Evolutionary conservation across 1,284 basidiomycete species (phyloP).

Genomic region (Sphagnurus paluster): DNA sequence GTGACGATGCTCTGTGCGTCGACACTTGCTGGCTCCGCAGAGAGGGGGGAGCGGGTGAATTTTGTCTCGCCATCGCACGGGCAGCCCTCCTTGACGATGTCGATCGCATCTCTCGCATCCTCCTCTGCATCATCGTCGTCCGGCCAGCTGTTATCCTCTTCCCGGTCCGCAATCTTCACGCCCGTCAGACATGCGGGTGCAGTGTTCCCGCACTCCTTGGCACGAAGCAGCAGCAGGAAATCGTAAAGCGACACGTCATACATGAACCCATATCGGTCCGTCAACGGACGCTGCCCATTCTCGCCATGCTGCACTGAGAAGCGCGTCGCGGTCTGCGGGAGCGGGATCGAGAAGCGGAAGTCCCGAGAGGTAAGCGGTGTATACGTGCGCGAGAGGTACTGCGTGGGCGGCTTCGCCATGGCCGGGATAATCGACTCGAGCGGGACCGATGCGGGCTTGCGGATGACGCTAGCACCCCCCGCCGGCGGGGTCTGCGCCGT

Average conservation of each 20-base stretch:
- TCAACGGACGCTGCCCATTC: slow-evolving; percentile 65
- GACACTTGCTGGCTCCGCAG: slow-evolving; percentile 1
- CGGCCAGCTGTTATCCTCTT: slow-evolving; percentile 75
- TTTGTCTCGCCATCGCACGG: slow-evolving; percentile 48
- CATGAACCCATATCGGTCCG: slow-evolving; percentile 95
- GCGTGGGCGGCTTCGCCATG: slow-evolving; percentile 83
- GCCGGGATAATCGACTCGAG: slow-evolving; percentile 89
- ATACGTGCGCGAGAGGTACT: slow-evolving; percentile 74
- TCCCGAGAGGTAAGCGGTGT: slow-evolving; percentile 66
- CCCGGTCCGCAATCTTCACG: slow-evolving; percentile 81
- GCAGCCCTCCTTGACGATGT: slow-evolving; percentile 63
- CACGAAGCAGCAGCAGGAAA: slow-evolving; percentile 72
- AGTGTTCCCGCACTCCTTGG: slow-evolving; percentile 70
- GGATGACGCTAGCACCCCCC: slow-evolving; percentile 20
- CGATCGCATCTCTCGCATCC: slow-evolving; percentile 32
- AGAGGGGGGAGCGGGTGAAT: neutral
- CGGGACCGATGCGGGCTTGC: slow-evolving; percentile 69
- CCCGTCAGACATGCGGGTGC: slow-evolving; percentile 86
- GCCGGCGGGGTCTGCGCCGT: slow-evolving; percentile 11
- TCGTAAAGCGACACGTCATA: slow-evolving; percentile 86
- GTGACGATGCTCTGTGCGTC: slow-evolving; percentile 18
- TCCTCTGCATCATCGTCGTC: slow-evolving; percentile 32
- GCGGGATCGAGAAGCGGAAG: slow-evolving; percentile 65
- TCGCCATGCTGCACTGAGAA: slow-evolving; percentile 56
- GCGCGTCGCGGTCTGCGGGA: slow-evolving; percentile 55